Evolutionary conservation across 345 rosid genomes (phyloP).

Genomic region (Pseudoturritis turrita): DNA sequence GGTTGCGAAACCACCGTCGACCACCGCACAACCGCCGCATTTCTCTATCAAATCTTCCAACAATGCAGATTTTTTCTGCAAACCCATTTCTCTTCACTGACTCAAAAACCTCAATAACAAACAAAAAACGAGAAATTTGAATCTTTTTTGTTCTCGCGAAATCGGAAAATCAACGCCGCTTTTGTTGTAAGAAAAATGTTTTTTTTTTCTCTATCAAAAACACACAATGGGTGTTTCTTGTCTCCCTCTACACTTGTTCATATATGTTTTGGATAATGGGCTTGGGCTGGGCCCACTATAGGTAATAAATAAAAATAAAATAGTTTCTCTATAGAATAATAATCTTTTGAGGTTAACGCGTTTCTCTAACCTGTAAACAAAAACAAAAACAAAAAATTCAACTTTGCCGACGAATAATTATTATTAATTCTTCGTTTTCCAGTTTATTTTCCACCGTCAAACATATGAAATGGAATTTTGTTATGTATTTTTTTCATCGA

Average conservation of each 20-base stretch:
- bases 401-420: slow-evolving; percentile 17
- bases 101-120: not conserved
- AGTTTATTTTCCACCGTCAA: slow-evolving; percentile 29
- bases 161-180: slow-evolving; percentile 26
- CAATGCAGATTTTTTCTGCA: slow-evolving; percentile 35
- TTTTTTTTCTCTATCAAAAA: not conserved
- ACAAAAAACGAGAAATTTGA: not conserved
- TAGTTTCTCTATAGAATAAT: not conserved
- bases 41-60: slow-evolving; percentile 61
- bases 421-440: not conserved
- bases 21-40: slow-evolving; percentile 85
- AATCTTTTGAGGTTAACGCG: not conserved
- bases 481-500: not conserved
- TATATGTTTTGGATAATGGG: slow-evolving; percentile 27
- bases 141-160: not conserved
- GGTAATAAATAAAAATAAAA: not conserved
- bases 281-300: slow-evolving; percentile 22
- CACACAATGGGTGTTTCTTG: slow-evolving; percentile 24
- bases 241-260: slow-evolving; percentile 6
- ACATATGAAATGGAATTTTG: not conserved
- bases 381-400: too few relatives aligned
- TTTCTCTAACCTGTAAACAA: slow-evolving; percentile 26
- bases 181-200: not conserved
- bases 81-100: slow-evolving; percentile 40
- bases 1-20: slow-evolving; percentile 94